Base-by-base conservation (phyloP, 208 protist genomes). In the Crithidia expoeki region DNA sequence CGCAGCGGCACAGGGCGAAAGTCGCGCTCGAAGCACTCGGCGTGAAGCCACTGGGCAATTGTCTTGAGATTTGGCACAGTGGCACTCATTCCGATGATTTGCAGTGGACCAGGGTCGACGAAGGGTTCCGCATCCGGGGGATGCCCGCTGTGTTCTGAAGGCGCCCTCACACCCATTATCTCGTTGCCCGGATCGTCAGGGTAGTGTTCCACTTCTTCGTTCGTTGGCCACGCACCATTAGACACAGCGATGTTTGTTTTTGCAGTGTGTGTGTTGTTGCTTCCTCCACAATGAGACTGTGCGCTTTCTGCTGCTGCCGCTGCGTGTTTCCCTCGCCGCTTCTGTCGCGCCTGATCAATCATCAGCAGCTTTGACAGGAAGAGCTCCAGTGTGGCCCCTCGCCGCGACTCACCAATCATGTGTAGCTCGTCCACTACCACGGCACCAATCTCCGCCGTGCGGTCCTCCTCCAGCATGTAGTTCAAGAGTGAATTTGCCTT, bases 391-490 rank as follows among this genome's bases (percentile, higher is more conserved):
- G 88, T 85, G 28, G 83, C 81, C 2, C 96, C 97, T 57, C 94
- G 81, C 11, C 57, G 64, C 0, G 83, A 63, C 63, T 98, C 94
- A 34, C 92, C 90, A 32, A 98, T 33, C 96, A 98, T 98, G 89
- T 98, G 96, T 38, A 98, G 64, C 83, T 98, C 97, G 74, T 98
- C 97, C 19, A 98, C 88, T 42, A 98, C 94, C 21, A 97, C 80
- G 2, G 76, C 38, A 19, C 94, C 90, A 7, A 98, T 56, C 68
- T 96, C 84, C 25, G 76, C 58, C 10, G 73, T 52, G 17, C 83
- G 68, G 17, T 75, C 70, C 58, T 96, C 81, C 50, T 89, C 82
- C 28, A 97, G 61, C 68, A 97, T 74, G 38, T 88, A 71, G 75
- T 96, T 97, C 17, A 98, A 40, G 36, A 98, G 62, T n/a, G 76